phyloP scores from a whole-genome alignment of 495 filamentous ascomycete species.

The Neurospora africana region DNA sequence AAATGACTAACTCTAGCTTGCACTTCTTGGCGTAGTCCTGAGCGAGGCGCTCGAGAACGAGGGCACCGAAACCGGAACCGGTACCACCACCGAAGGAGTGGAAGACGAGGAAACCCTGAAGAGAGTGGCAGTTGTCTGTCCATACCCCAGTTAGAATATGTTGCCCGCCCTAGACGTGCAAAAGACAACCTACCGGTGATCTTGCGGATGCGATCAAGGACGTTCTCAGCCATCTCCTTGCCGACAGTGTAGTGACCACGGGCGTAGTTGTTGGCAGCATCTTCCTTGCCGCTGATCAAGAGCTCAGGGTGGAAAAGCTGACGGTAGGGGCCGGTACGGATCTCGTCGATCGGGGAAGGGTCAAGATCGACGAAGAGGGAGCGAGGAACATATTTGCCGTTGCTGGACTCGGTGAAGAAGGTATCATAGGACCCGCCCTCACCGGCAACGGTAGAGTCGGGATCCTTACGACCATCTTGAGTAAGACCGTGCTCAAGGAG shows the following conservation, averaged over 20 bases:
- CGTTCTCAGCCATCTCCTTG: conserved; percentile 79
- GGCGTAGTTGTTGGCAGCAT: conserved; percentile 93
- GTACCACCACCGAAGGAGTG: conserved; percentile 92
- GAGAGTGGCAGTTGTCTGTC: conserved; percentile 78
- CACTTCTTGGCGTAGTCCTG: conserved; percentile 90
- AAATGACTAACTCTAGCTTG: conserved; percentile 55
- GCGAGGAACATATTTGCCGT: conserved; percentile 81
- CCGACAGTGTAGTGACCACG: conserved; percentile 90
- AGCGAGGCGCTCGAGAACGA: conserved; percentile 77
- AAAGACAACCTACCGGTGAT: conserved; percentile 49
- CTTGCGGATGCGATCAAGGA: conserved; percentile 76
- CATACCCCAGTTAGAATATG: conserved; percentile 11
- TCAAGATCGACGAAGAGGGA: conserved; percentile 86
- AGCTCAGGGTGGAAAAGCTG: conserved; percentile 85
- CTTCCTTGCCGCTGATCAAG: conserved; percentile 84
- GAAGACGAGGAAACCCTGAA: conserved; percentile 89
- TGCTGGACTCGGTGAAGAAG: conserved; percentile 82
- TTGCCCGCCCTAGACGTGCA: not conserved
- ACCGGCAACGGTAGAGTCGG: conserved; percentile 48
- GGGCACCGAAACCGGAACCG: conserved; percentile 80
- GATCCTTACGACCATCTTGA: conserved; percentile 59
- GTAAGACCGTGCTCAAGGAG: conserved; percentile 84
- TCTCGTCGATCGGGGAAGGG: conserved; percentile 86
- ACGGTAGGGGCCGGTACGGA: conserved; percentile 71
- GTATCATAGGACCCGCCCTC: conserved; percentile 72